A percentile compares a stretch with the other conserved stretches of the same genome.
These are phyloP conservation scores for Leishmania mexicana DNA, from an alignment of 208 protist species.

Conservation along the genomic window DNA sequence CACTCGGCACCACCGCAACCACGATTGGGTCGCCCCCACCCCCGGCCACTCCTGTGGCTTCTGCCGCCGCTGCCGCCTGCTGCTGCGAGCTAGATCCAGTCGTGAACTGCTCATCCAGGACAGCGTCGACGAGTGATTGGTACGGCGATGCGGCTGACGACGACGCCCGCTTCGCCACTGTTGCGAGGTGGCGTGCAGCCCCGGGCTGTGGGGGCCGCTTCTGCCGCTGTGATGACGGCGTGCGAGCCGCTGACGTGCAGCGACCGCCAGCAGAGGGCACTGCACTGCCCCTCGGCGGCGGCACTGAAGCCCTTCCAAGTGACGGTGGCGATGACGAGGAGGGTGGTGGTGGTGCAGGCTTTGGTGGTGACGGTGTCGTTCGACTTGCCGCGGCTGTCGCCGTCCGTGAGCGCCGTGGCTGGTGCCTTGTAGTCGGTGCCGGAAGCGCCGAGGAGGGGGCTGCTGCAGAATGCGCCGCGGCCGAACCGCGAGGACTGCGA, in stretches of 20 bases:
- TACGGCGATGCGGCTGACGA: conserved; percentile 3
- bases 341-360: not conserved
- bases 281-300: not conserved
- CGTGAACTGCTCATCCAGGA: conserved; percentile 8
- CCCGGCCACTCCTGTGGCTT: not conserved
- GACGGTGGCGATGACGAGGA: not conserved
- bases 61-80: not conserved
- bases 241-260: not conserved
- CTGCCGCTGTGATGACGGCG: not conserved
- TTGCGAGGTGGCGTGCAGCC: not conserved
- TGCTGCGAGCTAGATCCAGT: not conserved
- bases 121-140: conserved; percentile 9
- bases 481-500: not conserved
- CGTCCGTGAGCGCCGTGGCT: not conserved
- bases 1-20: not conserved
- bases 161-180: not conserved
- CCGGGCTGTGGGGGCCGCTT: not conserved
- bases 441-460: not conserved
- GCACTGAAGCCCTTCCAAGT: not conserved
- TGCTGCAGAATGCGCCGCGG: not conserved
- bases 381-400: not conserved
- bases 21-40: not conserved
- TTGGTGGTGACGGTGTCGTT: not conserved
- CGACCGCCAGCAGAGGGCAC: not conserved
- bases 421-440: not conserved